Percentiles rank a stretch among this genome's conserved stretches.
Evolutionary conservation across 306 rosid genomes (phyloP).

Genomic region (Gillenia trifoliata): DNA sequence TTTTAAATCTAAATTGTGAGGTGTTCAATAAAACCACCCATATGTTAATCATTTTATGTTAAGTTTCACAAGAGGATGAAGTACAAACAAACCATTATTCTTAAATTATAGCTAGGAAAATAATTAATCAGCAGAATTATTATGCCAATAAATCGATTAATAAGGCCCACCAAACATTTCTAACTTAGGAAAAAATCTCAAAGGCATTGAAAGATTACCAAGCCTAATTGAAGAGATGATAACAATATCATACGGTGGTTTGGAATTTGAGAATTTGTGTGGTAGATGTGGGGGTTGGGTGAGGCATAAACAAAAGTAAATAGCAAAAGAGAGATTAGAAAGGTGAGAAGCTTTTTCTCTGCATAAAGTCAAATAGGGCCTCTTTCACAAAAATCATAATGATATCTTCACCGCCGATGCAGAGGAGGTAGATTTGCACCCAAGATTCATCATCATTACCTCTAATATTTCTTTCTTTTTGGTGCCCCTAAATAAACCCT

Average conservation of each 20-base stretch:
- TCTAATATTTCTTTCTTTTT: constrained; percentile 40
- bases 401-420: constrained; percentile 60
- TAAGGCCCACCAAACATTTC: constrained; percentile 23
- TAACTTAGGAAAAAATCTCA: not conserved
- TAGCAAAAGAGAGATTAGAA: constrained; percentile 50
- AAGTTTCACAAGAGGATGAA: constrained; percentile 32
- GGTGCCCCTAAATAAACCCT: constrained; percentile 36
- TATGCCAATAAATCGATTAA: constrained; percentile 15
- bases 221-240: constrained; percentile 46
- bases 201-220: constrained; percentile 17
- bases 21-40: not conserved
- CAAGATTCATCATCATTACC: constrained; percentile 85
- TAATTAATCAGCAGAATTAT: constrained; percentile 13
- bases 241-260: constrained; percentile 54
- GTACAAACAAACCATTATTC: constrained; percentile 50
- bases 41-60: constrained; percentile 32
- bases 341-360: constrained; percentile 62
- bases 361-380: constrained; percentile 65
- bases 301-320: constrained; percentile 34
- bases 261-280: constrained; percentile 65
- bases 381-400: constrained; percentile 58
- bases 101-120: constrained; percentile 33
- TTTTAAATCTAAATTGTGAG: not conserved
- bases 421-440: constrained; percentile 65
- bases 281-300: constrained; percentile 56